Evolutionary conservation across 345 rosid species (phyloP).

Genomic region (Eucalyptus tenuipes): DNA sequence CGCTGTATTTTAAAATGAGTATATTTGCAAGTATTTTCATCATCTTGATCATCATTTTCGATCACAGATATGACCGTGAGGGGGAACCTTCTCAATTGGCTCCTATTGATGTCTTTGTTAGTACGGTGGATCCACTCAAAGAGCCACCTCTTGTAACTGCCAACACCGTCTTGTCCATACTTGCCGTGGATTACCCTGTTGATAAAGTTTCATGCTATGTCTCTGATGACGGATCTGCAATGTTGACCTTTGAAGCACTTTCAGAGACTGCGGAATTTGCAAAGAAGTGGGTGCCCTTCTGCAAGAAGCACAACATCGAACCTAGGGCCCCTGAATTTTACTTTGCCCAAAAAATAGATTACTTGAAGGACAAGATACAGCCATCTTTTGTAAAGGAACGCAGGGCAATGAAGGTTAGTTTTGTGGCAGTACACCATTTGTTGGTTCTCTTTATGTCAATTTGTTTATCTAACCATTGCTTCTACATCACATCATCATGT

Average conservation of each 20-base stretch:
- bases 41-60: background rate
- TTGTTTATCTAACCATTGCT: background rate
- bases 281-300: conserved; percentile 96
- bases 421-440: background rate
- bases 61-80: conserved; percentile 65
- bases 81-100: conserved; percentile 87
- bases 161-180: conserved; percentile 90
- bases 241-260: conserved; percentile 90
- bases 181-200: conserved; percentile 91
- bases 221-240: conserved; percentile 94
- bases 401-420: conserved; percentile 78
- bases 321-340: conserved; percentile 97
- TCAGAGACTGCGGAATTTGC: conserved; percentile 97
- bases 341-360: conserved; percentile 90
- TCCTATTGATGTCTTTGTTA: conserved; percentile 89
- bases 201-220: conserved; percentile 98
- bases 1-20: background rate
- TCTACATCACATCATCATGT: background rate
- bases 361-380: conserved; percentile 87
- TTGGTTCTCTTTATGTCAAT: background rate
- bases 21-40: background rate
- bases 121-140: conserved; percentile 95
- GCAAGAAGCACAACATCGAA: conserved; percentile 92
- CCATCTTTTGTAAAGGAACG: conserved; percentile 97
- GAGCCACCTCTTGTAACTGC: conserved; percentile 96